Evolutionary conservation across 208 protist species (phyloP), one percentile per base, ranked within the genome.

Genomic region (Balamuthia mandrillaris): DNA sequence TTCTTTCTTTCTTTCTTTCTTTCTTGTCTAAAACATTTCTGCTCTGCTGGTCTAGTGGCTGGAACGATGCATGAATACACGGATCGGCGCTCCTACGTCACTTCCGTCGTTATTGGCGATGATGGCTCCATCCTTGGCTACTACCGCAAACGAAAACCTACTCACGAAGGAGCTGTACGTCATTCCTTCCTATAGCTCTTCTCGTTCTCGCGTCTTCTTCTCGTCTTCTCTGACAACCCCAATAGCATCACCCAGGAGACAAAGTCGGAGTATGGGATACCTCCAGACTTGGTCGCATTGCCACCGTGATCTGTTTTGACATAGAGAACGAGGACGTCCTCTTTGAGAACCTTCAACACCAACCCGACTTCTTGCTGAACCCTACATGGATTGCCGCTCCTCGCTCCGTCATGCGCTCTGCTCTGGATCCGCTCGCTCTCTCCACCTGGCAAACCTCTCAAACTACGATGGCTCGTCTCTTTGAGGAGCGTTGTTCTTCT

Each of bases 271-370:
- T 81, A 18, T 58, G 58, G n/a, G 74, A 81, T 14, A 81, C 74
- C 7, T 21, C 24, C 31, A 18, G 21, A n/a, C n/a, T 45, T n/a
- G 74, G 74, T 9, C 74, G 74, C 7, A 47, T 86, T 3, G 63
- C 83, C 35, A 21, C 82, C 21, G 44, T 81, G 68, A 86, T 86
- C 24, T 86, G 83, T 68, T 86, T 86, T 29, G 83, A 86, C 51
- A 49, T 86, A 31, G 83, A 86, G 47, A 86, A 86, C 47, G 51
- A 16, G 0, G 83, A 86, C 37, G 56, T 86, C 29, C 65, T 79
- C 49, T 42, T 82, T 41, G 83, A 68, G 44, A 81, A 47, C n/a
- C 83, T 86, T 1, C 9, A 61, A 4, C 45, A 65, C 31, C 33
- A 83, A 6, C 83, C 83, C 3, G 27, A 65, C 10, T 21, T 86